Conservation (phyloP, 2,329 filamentous ascomycete species). For the Fusarium odoratissimum region DNA sequence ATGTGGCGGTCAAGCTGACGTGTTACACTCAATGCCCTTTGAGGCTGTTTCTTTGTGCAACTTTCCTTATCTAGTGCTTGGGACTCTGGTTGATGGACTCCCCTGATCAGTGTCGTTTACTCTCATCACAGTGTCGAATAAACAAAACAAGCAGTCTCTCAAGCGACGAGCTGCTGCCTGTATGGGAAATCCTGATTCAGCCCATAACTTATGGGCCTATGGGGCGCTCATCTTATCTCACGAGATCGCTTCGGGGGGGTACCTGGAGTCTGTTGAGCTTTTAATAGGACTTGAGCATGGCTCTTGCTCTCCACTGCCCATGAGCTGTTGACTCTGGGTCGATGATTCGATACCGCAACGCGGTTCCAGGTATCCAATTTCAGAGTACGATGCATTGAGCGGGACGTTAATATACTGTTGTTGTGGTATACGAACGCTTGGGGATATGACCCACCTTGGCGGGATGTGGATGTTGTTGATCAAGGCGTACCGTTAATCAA, state of each 20-base stretch:
- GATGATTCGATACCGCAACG: not conserved
- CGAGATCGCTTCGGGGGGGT: conserved; percentile 14
- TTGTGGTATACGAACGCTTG: conserved; percentile 13
- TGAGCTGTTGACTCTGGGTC: not conserved
- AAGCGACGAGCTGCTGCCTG: conserved; percentile 15
- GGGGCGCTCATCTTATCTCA: conserved; percentile 26
- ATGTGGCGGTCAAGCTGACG: conserved; percentile 35
- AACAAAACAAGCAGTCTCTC: conserved; percentile 14
- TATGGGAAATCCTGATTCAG: conserved; percentile 21
- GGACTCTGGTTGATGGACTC: not conserved
- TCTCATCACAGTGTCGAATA: not conserved
- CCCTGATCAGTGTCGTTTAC: conserved; percentile 11
- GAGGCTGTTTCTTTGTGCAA: conserved; percentile 21
- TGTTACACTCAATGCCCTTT: conserved; percentile 23
- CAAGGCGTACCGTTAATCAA: not conserved
- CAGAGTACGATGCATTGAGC: conserved; percentile 13
- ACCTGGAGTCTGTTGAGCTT: conserved; percentile 5
- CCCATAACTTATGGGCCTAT: conserved; percentile 27
- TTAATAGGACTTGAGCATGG: not conserved
- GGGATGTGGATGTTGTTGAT: not conserved
- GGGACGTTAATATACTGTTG: conserved; percentile 1
- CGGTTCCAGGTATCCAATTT: conserved; percentile 5
- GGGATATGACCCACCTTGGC: not conserved
- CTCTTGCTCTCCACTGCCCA: conserved; percentile 4
- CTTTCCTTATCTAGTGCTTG: not conserved